Conservation (phyloP, 805 yeast species). For the Suhomyces canberraensis region DNA sequence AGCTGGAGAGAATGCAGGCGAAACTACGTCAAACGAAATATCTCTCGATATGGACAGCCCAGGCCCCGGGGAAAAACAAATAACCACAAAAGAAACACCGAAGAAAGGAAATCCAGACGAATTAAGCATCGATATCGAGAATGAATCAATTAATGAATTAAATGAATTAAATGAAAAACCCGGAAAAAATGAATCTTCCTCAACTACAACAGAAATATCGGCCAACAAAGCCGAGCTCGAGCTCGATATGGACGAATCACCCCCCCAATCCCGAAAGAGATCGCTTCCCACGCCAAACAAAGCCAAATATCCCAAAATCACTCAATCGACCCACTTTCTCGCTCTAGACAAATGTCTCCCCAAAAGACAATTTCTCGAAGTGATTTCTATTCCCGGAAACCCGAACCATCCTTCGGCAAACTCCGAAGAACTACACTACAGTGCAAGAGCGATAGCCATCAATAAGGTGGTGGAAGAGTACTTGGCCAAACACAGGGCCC, state of each 20-base stretch:
- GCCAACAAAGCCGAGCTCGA: slow-evolving; percentile 1
- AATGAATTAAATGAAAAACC: no score
- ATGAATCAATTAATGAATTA: no score
- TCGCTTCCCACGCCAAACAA: not conserved
- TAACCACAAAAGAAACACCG: no score
- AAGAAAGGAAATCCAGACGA: no score
- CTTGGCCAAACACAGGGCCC: slow-evolving; percentile 9
- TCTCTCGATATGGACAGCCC: slow-evolving; percentile 18
- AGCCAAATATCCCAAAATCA: not conserved
- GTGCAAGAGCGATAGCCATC: slow-evolving; percentile 31
- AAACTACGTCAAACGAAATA: slow-evolving; percentile 14
- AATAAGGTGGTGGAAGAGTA: slow-evolving; percentile 34
- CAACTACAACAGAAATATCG: no score
- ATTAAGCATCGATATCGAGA: not conserved
- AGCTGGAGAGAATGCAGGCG: slow-evolving; percentile 19
- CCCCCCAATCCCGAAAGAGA: not conserved
- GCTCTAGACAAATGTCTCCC: slow-evolving; percentile 87
- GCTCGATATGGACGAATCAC: slow-evolving; percentile 5
- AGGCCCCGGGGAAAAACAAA: not conserved
- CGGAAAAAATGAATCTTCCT: no score
- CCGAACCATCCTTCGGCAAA: slow-evolving; percentile 13
- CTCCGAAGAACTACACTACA: slow-evolving; percentile 21
- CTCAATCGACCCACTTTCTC: slow-evolving; percentile 47
- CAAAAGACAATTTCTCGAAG: slow-evolving; percentile 54
- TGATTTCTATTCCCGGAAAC: slow-evolving; percentile 36